A percentile compares a stretch with the other conserved stretches of the same genome.
These are phyloP conservation scores for Amanita fuliginea DNA, from an alignment of 768 basidiomycete species.

Conservation along the genomic window DNA sequence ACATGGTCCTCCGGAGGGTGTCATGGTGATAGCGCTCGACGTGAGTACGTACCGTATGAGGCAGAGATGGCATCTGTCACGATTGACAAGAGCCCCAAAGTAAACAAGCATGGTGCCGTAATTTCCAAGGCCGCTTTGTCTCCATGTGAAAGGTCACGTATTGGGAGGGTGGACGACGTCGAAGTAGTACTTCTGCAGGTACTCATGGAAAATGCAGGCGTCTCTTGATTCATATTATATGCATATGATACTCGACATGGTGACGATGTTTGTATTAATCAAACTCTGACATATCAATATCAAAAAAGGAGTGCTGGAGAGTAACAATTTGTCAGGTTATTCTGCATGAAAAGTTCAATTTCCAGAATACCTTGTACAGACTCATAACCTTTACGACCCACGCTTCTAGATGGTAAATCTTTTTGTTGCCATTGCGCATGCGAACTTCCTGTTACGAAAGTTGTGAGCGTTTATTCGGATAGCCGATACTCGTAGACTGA, in stretches of 20 bases:
- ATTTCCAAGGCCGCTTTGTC: too few relatives aligned
- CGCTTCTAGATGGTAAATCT: slow-evolving; percentile 96
- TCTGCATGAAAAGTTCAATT: background rate
- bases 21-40: too few relatives aligned
- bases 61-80: too few relatives aligned
- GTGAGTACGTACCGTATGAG: too few relatives aligned
- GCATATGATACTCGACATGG: background rate
- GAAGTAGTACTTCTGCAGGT: too few relatives aligned
- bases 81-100: too few relatives aligned
- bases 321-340: slow-evolving; percentile 2
- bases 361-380: slow-evolving; percentile 55
- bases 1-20: too few relatives aligned
- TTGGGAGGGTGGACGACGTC: too few relatives aligned
- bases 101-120: too few relatives aligned
- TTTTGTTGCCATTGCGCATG: slow-evolving; percentile 80
- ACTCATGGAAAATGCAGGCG: too few relatives aligned
- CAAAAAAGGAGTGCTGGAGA: slow-evolving; percentile 47
- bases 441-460: slow-evolving; percentile 64
- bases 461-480: background rate
- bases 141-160: too few relatives aligned
- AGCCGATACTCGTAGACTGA: slow-evolving; percentile 24
- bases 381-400: slow-evolving; percentile 98
- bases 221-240: background rate
- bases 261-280: slow-evolving; percentile 20
- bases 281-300: slow-evolving; percentile 49